Evolutionary conservation across 257 asterid genomes (phyloP).

Genomic region (Capsicum rhomboideum): DNA sequence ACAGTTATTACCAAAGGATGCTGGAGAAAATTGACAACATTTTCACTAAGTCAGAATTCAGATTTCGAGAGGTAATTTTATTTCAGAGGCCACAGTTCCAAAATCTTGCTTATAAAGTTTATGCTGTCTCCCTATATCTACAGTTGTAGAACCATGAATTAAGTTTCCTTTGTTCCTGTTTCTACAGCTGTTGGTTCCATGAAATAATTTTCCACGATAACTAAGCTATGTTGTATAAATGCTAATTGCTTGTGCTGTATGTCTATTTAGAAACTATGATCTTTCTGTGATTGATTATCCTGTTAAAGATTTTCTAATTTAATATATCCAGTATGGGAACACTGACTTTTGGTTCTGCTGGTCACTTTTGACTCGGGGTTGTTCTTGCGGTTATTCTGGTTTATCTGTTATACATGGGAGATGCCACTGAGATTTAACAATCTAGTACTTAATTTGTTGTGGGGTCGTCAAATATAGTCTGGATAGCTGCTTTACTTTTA

Average conservation of each 20-base stretch:
- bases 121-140: not conserved
- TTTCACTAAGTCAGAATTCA: slow-evolving; percentile 52
- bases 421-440: not conserved
- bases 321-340: not conserved
- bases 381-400: not conserved
- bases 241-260: not conserved
- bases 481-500: not conserved
- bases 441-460: not conserved
- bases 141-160: not conserved
- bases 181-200: not conserved
- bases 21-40: slow-evolving; percentile 57
- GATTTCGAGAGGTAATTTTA: slow-evolving; percentile 49
- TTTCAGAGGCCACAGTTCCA: not conserved
- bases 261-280: not conserved
- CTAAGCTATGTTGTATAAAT: not conserved
- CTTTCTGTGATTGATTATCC: not conserved
- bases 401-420: not conserved
- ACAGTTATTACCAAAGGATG: slow-evolving; percentile 57
- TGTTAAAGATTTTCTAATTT: not conserved
- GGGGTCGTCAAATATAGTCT: not conserved
- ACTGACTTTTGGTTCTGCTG: not conserved
- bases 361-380: not conserved
- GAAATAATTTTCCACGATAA: not conserved
- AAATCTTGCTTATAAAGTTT: not conserved
- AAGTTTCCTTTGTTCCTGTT: not conserved